Evolutionary conservation across 23 red algal species (phyloP).

Genomic region (Pyropia haitanensis): DNA sequence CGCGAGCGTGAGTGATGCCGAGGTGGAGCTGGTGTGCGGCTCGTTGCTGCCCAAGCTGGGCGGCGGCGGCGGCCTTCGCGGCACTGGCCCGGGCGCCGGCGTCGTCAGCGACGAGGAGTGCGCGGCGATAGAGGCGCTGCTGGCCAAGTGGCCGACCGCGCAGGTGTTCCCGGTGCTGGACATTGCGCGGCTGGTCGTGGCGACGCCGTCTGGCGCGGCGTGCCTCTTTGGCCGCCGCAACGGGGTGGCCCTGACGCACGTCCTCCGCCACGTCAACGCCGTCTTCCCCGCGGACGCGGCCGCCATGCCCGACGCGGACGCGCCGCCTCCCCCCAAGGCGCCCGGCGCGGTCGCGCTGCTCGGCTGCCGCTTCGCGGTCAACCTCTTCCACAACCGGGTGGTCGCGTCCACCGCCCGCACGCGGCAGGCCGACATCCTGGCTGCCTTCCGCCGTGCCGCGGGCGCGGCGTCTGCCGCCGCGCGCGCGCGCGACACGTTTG

Average conservation of each 20-base stretch:
- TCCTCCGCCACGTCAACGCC: conserved; percentile 30
- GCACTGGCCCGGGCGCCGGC: not conserved
- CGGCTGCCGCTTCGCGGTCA: conserved; percentile 66
- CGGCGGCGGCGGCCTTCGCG: not conserved
- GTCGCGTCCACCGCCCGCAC: conserved; percentile 7
- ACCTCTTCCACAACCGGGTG: conserved; percentile 72
- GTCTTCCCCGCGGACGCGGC: too few relatives aligned
- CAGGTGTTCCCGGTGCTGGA: conserved; percentile 69
- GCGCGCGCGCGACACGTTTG: conserved; percentile 44
- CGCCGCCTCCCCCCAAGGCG: conserved; percentile 5
- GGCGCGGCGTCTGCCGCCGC: conserved; percentile 13
- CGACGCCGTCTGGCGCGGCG: conserved; percentile 49
- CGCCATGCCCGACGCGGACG: not conserved
- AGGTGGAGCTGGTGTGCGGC: conserved; percentile 23
- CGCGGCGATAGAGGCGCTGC: conserved; percentile 39
- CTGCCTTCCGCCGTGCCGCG: not conserved
- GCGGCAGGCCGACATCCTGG: conserved; percentile 12
- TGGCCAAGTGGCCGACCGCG: conserved; percentile 49
- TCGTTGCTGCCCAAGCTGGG: conserved; percentile 52
- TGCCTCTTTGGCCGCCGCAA: conserved; percentile 69
- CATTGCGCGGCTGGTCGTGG: conserved; percentile 56
- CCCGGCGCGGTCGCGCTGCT: conserved; percentile 46
- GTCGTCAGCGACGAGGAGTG: conserved; percentile 53
- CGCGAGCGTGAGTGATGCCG: conserved; percentile 24
- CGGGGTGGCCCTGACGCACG: conserved; percentile 28